Conservation (phyloP, 2,329 filamentous ascomycete genomes). For the Celoporthe dispersa region DNA sequence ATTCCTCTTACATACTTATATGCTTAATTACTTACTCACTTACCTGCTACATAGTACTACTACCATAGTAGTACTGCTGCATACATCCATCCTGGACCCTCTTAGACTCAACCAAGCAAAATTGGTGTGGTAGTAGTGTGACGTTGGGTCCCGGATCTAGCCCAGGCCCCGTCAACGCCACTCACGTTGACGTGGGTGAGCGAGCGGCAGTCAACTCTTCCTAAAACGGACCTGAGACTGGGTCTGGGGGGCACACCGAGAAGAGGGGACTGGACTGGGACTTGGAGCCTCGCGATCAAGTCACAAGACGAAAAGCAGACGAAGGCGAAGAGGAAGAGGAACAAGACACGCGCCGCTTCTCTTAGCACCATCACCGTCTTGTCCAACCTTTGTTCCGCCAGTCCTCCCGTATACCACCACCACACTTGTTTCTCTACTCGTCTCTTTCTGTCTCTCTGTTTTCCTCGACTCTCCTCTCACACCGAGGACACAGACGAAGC, state of each 20-base stretch:
- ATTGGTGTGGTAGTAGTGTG: slow-evolving; percentile 2
- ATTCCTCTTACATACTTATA: neutral
- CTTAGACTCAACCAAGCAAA: neutral
- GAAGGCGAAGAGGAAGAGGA: neutral
- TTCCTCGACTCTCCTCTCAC: neutral
- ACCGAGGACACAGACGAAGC: neutral
- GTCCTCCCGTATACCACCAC: neutral
- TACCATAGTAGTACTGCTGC: neutral
- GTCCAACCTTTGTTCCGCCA: neutral
- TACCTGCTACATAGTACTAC: neutral
- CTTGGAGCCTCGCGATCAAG: neutral
- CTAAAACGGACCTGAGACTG: slow-evolving; percentile 8
- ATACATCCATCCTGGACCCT: neutral
- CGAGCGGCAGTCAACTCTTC: neutral
- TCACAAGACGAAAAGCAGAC: neutral
- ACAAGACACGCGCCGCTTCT: slow-evolving; percentile 1
- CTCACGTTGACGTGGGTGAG: slow-evolving; percentile 12
- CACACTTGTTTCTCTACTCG: neutral
- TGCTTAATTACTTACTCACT: neutral
- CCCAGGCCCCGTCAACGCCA: slow-evolving; percentile 2
- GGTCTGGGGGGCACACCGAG: neutral
- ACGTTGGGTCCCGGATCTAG: slow-evolving; percentile 3
- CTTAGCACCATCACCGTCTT: neutral
- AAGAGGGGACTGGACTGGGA: neutral
- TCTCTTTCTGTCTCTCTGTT: neutral